A percentile compares a stretch with the other conserved stretches of the same genome.
Conservation (phyloP, 148 eudicot genomes). For the Chenopodium suecicum region DNA sequence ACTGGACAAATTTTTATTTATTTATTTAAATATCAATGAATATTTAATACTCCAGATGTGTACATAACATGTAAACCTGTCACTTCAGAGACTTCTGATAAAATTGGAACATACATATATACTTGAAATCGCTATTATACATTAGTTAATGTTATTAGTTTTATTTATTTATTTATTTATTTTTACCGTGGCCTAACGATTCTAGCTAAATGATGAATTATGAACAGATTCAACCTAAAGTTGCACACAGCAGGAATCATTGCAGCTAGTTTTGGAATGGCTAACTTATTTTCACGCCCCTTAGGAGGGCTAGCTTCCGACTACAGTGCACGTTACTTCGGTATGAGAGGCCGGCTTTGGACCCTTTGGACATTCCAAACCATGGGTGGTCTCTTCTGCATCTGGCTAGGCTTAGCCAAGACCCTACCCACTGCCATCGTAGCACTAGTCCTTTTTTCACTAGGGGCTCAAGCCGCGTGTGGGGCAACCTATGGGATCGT, state of each 20-base stretch:
- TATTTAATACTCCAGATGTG: no score
- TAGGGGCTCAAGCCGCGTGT: conserved; percentile 53
- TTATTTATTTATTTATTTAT: no score
- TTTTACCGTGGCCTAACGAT: no score
- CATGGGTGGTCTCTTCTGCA: conserved; percentile 57
- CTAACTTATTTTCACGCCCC: conserved; percentile 62
- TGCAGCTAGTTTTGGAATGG: conserved; percentile 79
- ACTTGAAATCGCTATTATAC: no score
- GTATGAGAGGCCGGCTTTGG: conserved; percentile 90
- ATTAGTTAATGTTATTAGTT: no score
- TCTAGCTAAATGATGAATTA: no score
- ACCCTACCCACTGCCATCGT: conserved; percentile 33
- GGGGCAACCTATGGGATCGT: conserved; percentile 58
- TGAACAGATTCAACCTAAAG: conserved; percentile 55
- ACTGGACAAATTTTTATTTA: no score
- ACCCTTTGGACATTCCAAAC: conserved; percentile 77
- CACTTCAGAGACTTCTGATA: no score
- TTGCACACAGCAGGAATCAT: conserved; percentile 72
- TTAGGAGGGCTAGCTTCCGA: conserved; percentile 69
- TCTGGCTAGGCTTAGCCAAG: conserved; percentile 48
- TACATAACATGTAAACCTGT: no score
- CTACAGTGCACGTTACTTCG: conserved; percentile 45
- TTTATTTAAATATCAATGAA: no score
- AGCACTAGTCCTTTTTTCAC: conserved; percentile 44
- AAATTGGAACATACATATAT: no score